A percentile compares a stretch with the other conserved stretches of the same genome.
Conservation (phyloP, 1,284 basidiomycete genomes). For the Chiua sp. region DNA sequence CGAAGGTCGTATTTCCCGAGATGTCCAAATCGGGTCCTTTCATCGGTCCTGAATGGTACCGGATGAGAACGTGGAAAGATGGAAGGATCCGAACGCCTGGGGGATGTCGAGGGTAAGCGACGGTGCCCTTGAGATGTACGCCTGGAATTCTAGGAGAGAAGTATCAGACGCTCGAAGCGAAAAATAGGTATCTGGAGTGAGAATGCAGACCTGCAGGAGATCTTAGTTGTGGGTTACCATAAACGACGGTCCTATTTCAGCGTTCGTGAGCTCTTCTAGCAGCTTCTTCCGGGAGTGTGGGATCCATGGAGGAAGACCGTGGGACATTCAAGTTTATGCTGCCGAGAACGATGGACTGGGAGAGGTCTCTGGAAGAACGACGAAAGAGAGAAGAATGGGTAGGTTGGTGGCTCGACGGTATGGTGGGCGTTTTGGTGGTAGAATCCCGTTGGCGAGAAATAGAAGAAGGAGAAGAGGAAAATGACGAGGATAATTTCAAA, state of each 20-base stretch:
- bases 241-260: constrained; percentile 12
- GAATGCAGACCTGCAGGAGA: constrained; percentile 33
- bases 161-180: not conserved
- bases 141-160: constrained; percentile 25
- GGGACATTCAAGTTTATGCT: constrained; percentile 32
- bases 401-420: constrained; percentile 20
- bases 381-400: constrained; percentile 24
- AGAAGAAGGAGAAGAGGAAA: constrained; percentile 29
- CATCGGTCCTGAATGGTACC: not conserved
- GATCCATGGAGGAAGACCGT: constrained; percentile 27
- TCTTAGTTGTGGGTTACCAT: constrained; percentile 35
- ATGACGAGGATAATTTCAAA: constrained; percentile 19
- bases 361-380: constrained; percentile 22
- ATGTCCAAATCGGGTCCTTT: not conserved
- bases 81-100: constrained; percentile 28
- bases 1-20: constrained; percentile 1
- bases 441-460: constrained; percentile 11
- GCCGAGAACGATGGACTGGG: constrained; percentile 33
- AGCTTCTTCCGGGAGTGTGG: constrained; percentile 18
- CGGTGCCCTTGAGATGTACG: constrained; percentile 24
- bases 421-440: constrained; percentile 22
- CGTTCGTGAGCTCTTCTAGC: constrained; percentile 11
- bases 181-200: not conserved
- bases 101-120: constrained; percentile 28
- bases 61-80: constrained; percentile 29